A percentile compares a stretch with the other conserved stretches of the same genome.
These are phyloP conservation scores for Chytriomyces confervae DNA, from an alignment of 192 early-diverging fungal genomes.

Conservation along the genomic window DNA sequence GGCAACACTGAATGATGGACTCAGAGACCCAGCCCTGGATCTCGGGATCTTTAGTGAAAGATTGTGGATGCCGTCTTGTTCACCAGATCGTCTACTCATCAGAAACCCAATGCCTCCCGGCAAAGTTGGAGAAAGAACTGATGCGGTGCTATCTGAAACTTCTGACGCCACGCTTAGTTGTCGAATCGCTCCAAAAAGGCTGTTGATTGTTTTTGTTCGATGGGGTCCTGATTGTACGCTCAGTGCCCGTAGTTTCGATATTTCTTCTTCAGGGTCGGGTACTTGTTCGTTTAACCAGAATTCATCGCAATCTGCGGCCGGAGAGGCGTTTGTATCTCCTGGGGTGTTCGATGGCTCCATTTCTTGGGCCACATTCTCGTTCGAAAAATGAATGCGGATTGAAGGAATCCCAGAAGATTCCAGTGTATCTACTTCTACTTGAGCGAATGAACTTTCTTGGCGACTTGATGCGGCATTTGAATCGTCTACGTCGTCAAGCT, in stretches of 20 bases:
- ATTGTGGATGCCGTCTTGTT: not conserved
- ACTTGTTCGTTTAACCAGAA: constrained; percentile 33
- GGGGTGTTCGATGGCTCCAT: not conserved
- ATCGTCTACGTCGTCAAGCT: not conserved
- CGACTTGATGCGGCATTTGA: not conserved
- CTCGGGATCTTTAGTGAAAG: not conserved
- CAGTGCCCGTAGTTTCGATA: not conserved
- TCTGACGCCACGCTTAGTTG: not conserved
- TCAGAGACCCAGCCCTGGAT: not conserved
- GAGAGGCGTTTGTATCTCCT: not conserved
- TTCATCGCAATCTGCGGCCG: not conserved
- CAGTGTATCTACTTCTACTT: not conserved
- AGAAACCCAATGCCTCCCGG: too few species aligned
- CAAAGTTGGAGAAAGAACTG: not conserved
- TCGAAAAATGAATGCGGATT: too few species aligned
- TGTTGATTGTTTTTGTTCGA: not conserved
- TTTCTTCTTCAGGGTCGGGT: constrained; percentile 13
- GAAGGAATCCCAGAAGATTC: not conserved
- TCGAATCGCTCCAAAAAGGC: not conserved
- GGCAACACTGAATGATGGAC: not conserved
- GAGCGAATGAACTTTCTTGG: not conserved
- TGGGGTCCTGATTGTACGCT: constrained; percentile 4
- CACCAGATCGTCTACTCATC: too few species aligned
- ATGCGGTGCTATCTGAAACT: not conserved
- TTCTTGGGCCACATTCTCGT: not conserved